A percentile compares a stretch with the other conserved stretches of the same genome.
phyloP scores from a whole-genome alignment of 768 basidiomycete genomes.

The Mycena galopus region DNA sequence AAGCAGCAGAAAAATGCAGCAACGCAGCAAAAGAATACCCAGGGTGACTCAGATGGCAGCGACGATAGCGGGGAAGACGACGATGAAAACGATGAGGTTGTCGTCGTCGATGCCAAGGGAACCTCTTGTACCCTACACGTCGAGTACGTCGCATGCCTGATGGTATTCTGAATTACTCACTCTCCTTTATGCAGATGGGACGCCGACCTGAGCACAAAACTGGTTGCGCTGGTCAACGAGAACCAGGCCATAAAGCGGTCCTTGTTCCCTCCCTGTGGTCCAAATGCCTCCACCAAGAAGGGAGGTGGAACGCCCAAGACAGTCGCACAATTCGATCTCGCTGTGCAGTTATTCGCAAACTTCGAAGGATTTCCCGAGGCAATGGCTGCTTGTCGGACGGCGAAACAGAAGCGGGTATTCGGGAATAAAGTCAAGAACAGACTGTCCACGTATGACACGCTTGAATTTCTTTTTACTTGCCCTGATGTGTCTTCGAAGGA shows the following conservation, averaged over 20 bases:
- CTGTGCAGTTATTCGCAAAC: background rate
- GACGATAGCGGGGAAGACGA: no score
- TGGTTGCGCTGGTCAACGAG: background rate
- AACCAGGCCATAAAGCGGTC: background rate
- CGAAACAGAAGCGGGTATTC: no score
- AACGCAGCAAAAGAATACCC: no score
- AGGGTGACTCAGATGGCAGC: no score
- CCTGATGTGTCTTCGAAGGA: background rate
- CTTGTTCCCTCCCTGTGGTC: background rate
- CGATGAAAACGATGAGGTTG: no score
- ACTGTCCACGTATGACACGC: background rate
- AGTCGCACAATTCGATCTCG: background rate
- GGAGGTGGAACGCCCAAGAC: conserved; percentile 15
- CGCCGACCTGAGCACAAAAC: no score
- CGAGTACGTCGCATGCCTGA: no score
- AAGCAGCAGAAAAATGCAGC: no score
- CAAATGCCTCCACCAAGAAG: conserved; percentile 2
- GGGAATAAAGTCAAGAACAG: conserved; percentile 10
- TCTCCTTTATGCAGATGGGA: no score
- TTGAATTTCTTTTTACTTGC: background rate
- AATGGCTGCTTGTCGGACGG: background rate
- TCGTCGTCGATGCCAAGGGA: no score
- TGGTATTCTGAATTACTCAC: no score
- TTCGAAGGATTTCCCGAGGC: background rate
- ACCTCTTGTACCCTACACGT: no score